Percentiles rank a stretch among this genome's conserved stretches.
Evolutionary conservation across 2,329 filamentous ascomycete species (phyloP).

Genomic region (Xylariaceae sp.): DNA sequence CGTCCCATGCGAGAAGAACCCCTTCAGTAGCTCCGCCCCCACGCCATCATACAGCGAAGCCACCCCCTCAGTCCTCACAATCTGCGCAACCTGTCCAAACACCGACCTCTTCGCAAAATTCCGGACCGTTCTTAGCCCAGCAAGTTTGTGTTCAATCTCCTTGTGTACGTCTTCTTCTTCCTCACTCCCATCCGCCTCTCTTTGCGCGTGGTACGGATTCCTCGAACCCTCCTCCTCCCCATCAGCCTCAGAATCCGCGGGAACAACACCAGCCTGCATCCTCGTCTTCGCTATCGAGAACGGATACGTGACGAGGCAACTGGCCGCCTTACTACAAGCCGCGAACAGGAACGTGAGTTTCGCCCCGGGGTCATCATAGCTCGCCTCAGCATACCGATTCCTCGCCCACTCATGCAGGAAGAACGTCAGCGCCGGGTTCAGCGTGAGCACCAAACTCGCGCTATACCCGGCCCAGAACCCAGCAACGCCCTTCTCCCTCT

Average conservation of each 20-base stretch:
- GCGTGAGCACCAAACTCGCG: constrained; percentile 71
- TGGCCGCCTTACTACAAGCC: constrained; percentile 73
- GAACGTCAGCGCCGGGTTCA: constrained; percentile 85
- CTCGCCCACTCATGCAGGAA: constrained; percentile 73
- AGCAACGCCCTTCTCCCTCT: constrained; percentile 62
- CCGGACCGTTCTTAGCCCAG: constrained; percentile 22
- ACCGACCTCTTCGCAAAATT: constrained; percentile 46
- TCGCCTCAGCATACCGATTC: constrained; percentile 47
- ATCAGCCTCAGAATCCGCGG: constrained; percentile 28
- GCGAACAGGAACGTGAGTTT: constrained; percentile 50
- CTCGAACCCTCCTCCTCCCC: constrained; percentile 3
- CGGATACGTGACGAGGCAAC: constrained; percentile 76
- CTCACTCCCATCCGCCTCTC: neutral
- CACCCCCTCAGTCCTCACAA: constrained; percentile 61
- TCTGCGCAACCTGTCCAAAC: constrained; percentile 58
- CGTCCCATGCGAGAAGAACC: constrained; percentile 80
- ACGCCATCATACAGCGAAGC: constrained; percentile 72
- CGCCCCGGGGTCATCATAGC: constrained; percentile 30
- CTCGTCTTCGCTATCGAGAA: constrained; percentile 81
- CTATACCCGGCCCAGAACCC: constrained; percentile 90
- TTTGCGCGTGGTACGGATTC: neutral
- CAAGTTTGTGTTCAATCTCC: constrained; percentile 29
- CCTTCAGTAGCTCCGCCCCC: constrained; percentile 71
- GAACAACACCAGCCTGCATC: constrained; percentile 55
- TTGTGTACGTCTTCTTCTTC: constrained; percentile 20